A percentile compares a stretch with the other conserved stretches of the same genome.
These are phyloP conservation scores for Suillus occidentalis DNA, from an alignment of 768 basidiomycete genomes.

Conservation along the genomic window DNA sequence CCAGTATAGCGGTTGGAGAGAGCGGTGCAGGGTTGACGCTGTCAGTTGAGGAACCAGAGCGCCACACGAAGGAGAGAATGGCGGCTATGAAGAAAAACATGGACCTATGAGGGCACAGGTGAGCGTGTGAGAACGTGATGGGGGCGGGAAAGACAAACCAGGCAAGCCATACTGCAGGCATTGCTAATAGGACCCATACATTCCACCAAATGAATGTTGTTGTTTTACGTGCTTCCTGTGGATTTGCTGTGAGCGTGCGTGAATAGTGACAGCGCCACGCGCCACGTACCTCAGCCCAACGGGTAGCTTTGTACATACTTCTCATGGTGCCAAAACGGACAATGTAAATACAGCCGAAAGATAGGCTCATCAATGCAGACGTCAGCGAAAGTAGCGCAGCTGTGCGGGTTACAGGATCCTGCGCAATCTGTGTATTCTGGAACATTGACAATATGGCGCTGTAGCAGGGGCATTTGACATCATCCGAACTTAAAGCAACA, in stretches of 20 bases:
- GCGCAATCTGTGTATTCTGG: conserved; percentile 49
- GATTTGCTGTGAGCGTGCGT: neutral
- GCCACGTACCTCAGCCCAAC: conserved; percentile 65
- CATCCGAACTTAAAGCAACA: neutral
- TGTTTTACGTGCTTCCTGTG: conserved; percentile 57
- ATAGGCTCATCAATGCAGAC: conserved; percentile 68
- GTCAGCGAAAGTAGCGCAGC: conserved; percentile 63
- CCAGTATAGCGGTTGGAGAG: conserved; percentile 40
- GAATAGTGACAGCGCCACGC: neutral
- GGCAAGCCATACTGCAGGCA: conserved; percentile 70
- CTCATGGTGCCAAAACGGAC: conserved; percentile 72
- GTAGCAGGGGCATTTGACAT: neutral
- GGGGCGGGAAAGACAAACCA: conserved; percentile 42
- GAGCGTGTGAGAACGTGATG: neutral
- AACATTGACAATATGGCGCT: conserved; percentile 74
- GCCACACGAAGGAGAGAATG: conserved; percentile 69
- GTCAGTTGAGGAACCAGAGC: conserved; percentile 52
- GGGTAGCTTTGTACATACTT: conserved; percentile 67
- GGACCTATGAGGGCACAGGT: conserved; percentile 41
- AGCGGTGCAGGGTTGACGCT: conserved; percentile 35
- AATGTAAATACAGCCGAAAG: conserved; percentile 74
- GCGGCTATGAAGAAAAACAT: conserved; percentile 64
- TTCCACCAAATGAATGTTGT: conserved; percentile 58
- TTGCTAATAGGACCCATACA: conserved; percentile 65
- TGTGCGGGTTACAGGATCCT: conserved; percentile 63